A percentile compares a stretch with the other conserved stretches of the same genome.
phyloP scores from a whole-genome alignment of 768 basidiomycete genomes.

The Podaxis mareebaensis region DNA sequence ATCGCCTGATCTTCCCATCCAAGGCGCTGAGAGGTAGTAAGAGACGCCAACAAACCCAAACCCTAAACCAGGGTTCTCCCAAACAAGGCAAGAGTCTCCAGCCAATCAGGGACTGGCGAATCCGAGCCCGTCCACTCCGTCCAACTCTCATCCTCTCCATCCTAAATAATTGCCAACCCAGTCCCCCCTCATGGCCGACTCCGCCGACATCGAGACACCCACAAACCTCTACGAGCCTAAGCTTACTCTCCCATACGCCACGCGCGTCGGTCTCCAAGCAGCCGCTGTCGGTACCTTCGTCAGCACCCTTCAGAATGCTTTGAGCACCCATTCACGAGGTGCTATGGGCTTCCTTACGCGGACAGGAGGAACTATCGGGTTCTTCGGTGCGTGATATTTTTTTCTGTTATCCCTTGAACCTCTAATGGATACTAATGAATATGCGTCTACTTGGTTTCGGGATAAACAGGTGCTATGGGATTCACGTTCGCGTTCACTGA shows the following conservation, averaged over 20 bases:
- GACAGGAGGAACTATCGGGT: constrained; percentile 86
- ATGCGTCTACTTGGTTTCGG: constrained; percentile 7
- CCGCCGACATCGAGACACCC: constrained; percentile 25
- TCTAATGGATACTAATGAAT: neutral
- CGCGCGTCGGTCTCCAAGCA: constrained; percentile 61
- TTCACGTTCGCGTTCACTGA: constrained; percentile 85
- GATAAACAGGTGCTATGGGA: constrained; percentile 77
- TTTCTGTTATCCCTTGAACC: neutral
- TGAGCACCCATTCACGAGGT: constrained; percentile 74
- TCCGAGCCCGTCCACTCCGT: constrained; percentile 30
- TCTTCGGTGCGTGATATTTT: constrained; percentile 70
- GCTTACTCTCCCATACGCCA: constrained; percentile 54
- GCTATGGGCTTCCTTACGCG: constrained; percentile 86
- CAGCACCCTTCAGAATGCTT: constrained; percentile 75
- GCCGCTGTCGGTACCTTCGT: constrained; percentile 67
- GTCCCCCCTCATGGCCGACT: constrained; percentile 35
- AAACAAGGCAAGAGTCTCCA: constrained; percentile 32
- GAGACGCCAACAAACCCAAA: constrained; percentile 1
- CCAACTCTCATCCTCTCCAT: constrained; percentile 6
- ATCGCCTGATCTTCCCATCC: constrained; percentile 9
- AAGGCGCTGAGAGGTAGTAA: neutral
- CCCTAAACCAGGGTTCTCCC: constrained; percentile 20
- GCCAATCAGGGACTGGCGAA: constrained; percentile 22
- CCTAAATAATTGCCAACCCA: constrained; percentile 24
- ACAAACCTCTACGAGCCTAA: constrained; percentile 44